phyloP scores from a whole-genome alignment of 2,329 filamentous ascomycete species.

The Pseudogymnoascus sp. region DNA sequence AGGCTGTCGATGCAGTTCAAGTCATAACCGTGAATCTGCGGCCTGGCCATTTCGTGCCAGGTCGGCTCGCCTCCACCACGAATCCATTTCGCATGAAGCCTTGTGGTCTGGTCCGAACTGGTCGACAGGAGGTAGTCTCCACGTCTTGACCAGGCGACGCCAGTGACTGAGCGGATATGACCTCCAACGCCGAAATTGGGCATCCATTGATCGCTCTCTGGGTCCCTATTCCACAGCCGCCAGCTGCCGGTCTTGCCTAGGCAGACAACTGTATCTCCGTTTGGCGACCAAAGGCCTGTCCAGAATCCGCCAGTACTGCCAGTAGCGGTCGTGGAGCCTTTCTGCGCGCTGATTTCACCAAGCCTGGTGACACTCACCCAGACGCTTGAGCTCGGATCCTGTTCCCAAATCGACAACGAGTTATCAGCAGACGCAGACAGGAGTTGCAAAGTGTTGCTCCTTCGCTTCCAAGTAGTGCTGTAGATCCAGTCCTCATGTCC shows the following conservation, averaged over 20 bases:
- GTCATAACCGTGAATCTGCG: conserved; percentile 97
- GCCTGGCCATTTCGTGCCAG: conserved; percentile 93
- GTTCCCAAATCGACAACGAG: conserved; percentile 86
- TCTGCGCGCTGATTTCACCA: conserved; percentile 88
- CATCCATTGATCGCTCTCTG: conserved; percentile 59
- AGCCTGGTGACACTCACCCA: conserved; percentile 83
- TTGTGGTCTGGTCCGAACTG: conserved; percentile 84
- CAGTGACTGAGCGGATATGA: conserved; percentile 74
- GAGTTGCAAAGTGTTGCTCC: conserved; percentile 51
- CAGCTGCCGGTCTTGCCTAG: conserved; percentile 89
- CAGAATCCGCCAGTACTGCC: conserved; percentile 95
- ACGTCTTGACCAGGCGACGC: conserved; percentile 73
- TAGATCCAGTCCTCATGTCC: conserved; percentile 99
- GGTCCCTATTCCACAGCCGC: conserved; percentile 70
- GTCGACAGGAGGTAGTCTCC: conserved; percentile 85
- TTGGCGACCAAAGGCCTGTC: conserved; percentile 86
- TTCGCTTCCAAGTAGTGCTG: conserved; percentile 48
- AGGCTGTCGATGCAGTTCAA: conserved; percentile 86
- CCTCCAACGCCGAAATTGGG: conserved; percentile 73
- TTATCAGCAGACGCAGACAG: conserved; percentile 92
- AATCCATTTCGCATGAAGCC: conserved; percentile 76
- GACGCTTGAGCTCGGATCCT: conserved; percentile 74
- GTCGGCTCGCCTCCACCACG: conserved; percentile 40
- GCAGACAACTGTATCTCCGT: conserved; percentile 66
- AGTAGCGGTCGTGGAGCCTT: conserved; percentile 92